Percentiles rank a stretch among this genome's conserved stretches.
phyloP scores from a whole-genome alignment of 2,329 filamentous ascomycete genomes.

The Penicillium sp. region DNA sequence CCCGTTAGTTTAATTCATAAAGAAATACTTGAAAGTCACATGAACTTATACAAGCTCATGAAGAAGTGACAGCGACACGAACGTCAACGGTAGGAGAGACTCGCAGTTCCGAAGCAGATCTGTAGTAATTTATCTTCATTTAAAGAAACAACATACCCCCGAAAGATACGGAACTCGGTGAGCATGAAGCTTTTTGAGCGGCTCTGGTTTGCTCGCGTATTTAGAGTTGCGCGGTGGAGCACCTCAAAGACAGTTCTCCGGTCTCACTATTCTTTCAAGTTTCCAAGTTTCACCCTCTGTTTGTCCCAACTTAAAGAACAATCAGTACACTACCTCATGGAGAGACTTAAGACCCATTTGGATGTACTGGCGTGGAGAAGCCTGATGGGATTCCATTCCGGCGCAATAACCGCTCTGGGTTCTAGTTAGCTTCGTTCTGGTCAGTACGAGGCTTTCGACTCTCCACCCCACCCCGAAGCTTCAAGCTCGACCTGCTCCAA shows the following conservation, averaged over 20 bases:
- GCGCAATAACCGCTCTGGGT: constrained; percentile 16
- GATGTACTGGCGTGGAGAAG: constrained; percentile 3
- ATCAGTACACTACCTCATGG: background rate
- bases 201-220: background rate
- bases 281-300: background rate
- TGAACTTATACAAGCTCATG: too few relatives aligned
- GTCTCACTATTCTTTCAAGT: background rate
- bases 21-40: background rate
- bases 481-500: background rate
- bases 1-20: background rate
- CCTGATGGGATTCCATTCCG: constrained; percentile 11
- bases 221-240: constrained; percentile 6
- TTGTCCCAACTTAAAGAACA: background rate
- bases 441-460: constrained; percentile 1
- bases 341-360: background rate
- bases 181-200: background rate
- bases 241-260: background rate
- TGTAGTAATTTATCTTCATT: background rate
- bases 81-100: background rate
- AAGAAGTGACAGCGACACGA: background rate
- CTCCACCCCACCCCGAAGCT: background rate
- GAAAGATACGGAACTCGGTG: background rate
- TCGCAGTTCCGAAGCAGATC: background rate
- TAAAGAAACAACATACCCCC: background rate
- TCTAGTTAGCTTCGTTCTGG: constrained; percentile 1